Percentiles rank a stretch among this genome's conserved stretches.
Conservation (phyloP, 2,329 filamentous ascomycete species). For the Alternaria infectoria region DNA sequence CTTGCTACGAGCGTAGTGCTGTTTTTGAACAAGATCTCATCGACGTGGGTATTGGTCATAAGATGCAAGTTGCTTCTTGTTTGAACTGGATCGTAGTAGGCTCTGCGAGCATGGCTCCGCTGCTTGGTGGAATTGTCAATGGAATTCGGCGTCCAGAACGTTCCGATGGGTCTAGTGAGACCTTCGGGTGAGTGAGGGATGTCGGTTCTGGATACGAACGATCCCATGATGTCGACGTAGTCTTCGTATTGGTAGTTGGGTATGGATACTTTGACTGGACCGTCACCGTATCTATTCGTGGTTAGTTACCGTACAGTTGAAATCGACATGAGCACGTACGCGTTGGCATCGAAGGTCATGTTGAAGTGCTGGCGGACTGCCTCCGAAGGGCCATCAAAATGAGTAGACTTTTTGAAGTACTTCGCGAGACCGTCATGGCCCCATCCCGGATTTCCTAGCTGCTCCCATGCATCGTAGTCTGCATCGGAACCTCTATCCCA, state of each 20-base stretch:
- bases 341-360: slow-evolving; percentile 20
- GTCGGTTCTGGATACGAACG: slow-evolving; percentile 6
- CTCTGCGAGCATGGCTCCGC: slow-evolving; percentile 12
- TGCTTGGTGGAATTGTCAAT: slow-evolving; percentile 13
- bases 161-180: slow-evolving; percentile 20
- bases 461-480: slow-evolving; percentile 60
- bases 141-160: slow-evolving; percentile 31
- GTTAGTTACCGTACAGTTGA: too few relatives aligned
- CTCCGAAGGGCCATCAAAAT: slow-evolving; percentile 16
- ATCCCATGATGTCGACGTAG: slow-evolving; percentile 9
- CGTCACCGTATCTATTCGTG: slow-evolving; percentile 11
- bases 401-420: slow-evolving; percentile 39
- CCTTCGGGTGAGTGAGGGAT: slow-evolving; percentile 11
- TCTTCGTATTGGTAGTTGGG: slow-evolving; percentile 22
- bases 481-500: slow-evolving; percentile 38
- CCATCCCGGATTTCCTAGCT: slow-evolving; percentile 64
- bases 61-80: slow-evolving; percentile 8
- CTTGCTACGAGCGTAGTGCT: slow-evolving; percentile 2
- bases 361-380: background rate
- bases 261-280: slow-evolving; percentile 20
- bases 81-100: slow-evolving; percentile 19
- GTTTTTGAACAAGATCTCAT: slow-evolving; percentile 11
- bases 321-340: background rate
- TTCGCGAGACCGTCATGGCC: slow-evolving; percentile 55
- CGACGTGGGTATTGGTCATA: slow-evolving; percentile 15